A percentile compares a stretch with the other conserved stretches of the same genome.
Conservation (phyloP, 2,329 filamentous ascomycete species). For the Aspergillus terreus region DNA sequence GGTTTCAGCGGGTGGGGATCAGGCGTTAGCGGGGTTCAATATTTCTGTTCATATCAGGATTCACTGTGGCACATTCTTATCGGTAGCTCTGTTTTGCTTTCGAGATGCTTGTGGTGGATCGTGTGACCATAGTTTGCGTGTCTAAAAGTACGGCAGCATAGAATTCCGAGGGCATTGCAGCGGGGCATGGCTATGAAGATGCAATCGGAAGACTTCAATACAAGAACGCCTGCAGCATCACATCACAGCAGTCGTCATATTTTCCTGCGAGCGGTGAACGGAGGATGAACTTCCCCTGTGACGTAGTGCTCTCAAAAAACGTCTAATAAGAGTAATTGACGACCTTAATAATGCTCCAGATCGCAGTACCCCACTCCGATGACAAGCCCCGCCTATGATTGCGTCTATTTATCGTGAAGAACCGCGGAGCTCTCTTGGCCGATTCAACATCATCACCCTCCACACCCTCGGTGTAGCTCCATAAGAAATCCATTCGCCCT, state of each 20-base stretch:
- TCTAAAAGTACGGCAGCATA: too few relatives aligned
- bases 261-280: background rate
- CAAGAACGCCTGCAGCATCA: too few relatives aligned
- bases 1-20: conserved; percentile 10
- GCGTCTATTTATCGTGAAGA: conserved; percentile 17
- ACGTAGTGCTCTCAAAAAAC: background rate
- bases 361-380: conserved; percentile 22
- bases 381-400: conserved; percentile 18
- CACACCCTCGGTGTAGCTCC: background rate
- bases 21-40: conserved; percentile 6
- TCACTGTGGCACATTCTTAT: background rate
- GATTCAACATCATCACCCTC: background rate
- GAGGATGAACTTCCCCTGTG: background rate
- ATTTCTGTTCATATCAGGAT: conserved; percentile 1
- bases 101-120: background rate
- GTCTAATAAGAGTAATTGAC: background rate
- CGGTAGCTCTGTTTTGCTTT: background rate
- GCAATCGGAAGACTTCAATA: too few relatives aligned
- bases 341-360: conserved; percentile 7
- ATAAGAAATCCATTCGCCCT: background rate
- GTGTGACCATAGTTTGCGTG: too few relatives aligned
- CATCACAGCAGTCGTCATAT: too few relatives aligned
- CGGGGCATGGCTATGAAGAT: too few relatives aligned
- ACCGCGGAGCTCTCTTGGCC: conserved; percentile 8
- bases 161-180: too few relatives aligned